These are phyloP conservation scores for Leucaena leucocephala DNA, from an alignment of 306 rosid species.

Conservation along the genomic window DNA sequence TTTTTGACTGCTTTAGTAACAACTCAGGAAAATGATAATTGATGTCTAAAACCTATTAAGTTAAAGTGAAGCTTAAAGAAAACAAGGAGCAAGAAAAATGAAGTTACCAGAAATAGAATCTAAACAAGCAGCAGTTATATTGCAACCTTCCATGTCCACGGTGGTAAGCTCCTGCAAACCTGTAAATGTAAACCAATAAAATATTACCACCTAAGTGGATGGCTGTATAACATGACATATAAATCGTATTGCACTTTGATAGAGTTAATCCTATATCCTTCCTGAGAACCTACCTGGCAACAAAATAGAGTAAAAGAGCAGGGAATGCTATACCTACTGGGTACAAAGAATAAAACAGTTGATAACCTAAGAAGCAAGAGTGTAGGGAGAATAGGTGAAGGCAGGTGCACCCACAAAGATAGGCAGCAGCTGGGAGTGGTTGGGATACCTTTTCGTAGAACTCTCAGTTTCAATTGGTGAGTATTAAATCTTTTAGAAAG, in stretches of 20 bases:
- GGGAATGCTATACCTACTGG: neutral
- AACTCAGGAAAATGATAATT: too few relatives aligned
- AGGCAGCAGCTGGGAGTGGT: neutral
- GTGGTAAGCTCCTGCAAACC: conserved; percentile 62
- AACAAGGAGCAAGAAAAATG: neutral
- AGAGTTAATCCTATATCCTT: neutral
- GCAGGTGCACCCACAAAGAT: neutral
- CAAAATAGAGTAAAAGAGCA: neutral
- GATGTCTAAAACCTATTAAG: neutral
- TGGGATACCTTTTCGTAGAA: too few relatives aligned
- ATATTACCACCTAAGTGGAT: conserved; percentile 24
- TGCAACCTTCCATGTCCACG: conserved; percentile 70
- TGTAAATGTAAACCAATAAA: conserved; percentile 36
- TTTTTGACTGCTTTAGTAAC: neutral
- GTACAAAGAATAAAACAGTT: neutral
- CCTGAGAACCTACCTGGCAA: neutral
- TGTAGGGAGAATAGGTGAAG: neutral
- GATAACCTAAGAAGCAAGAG: neutral
- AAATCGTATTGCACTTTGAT: conserved; percentile 2
- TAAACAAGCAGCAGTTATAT: conserved; percentile 55
- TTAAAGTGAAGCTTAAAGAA: conserved; percentile 10
- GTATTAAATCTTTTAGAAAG: too few relatives aligned
- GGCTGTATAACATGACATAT: conserved; percentile 24
- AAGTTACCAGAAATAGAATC: conserved; percentile 59
- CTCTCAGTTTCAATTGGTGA: too few relatives aligned